Conservation (phyloP, 305 asterid genomes). For the Ruellia speciosa region DNA sequence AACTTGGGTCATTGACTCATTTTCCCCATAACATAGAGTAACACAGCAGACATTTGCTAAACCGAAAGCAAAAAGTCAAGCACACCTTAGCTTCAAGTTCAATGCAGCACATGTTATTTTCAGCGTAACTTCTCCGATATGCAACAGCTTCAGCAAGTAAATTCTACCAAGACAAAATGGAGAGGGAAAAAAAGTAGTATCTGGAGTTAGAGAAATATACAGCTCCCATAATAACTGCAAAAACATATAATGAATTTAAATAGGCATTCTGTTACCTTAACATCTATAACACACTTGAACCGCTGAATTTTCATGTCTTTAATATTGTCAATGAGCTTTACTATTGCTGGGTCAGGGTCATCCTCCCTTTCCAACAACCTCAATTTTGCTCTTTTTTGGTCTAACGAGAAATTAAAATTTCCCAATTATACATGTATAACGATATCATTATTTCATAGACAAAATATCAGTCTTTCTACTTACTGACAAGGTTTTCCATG, state of each 20-base stretch:
- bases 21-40: background rate
- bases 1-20: too few relatives aligned
- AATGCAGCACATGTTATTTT: constrained; percentile 47
- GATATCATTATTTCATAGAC: constrained; percentile 9
- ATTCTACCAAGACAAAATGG: constrained; percentile 40
- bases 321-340: constrained; percentile 44
- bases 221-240: constrained; percentile 10
- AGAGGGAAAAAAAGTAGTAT: constrained; percentile 24
- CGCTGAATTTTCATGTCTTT: constrained; percentile 54
- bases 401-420: constrained; percentile 30
- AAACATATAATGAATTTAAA: constrained; percentile 20
- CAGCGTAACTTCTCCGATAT: constrained; percentile 60
- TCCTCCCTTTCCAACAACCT: constrained; percentile 53
- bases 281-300: constrained; percentile 41
- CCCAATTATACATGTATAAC: constrained; percentile 14
- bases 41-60: constrained; percentile 7
- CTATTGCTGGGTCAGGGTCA: constrained; percentile 48
- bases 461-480: constrained; percentile 32
- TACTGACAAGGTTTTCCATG: constrained; percentile 52
- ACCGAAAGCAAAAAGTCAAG: constrained; percentile 21
- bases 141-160: constrained; percentile 71
- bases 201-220: constrained; percentile 15
- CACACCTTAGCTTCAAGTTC: constrained; percentile 74
- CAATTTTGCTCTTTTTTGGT: constrained; percentile 45
- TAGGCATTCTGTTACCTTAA: constrained; percentile 44